phyloP scores from a whole-genome alignment of 495 filamentous ascomycete species.

The Podospora pseudopauciseta region DNA sequence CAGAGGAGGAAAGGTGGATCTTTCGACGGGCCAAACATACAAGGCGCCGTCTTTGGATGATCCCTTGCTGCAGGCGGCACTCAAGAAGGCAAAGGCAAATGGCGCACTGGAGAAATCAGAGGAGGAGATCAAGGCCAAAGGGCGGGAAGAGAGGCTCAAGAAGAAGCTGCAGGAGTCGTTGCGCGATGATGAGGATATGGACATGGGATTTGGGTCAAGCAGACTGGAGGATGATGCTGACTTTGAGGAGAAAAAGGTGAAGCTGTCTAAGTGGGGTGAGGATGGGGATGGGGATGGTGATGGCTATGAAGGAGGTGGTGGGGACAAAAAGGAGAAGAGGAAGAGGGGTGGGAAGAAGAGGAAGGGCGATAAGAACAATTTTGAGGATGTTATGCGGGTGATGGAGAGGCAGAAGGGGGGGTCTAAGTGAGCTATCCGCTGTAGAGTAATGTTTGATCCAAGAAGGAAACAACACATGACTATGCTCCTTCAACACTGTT shows the following conservation, averaged over 20 bases:
- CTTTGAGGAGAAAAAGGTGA: slow-evolving; percentile 53
- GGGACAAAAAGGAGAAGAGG: slow-evolving; percentile 57
- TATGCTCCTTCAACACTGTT: no score
- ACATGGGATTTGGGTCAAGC: slow-evolving; percentile 87
- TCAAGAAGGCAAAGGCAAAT: slow-evolving; percentile 78
- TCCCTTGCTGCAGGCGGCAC: slow-evolving; percentile 74
- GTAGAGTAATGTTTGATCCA: background rate
- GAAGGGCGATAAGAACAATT: slow-evolving; percentile 81
- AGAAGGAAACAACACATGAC: background rate
- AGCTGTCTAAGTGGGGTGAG: slow-evolving; percentile 60
- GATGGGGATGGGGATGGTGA: slow-evolving; percentile 50
- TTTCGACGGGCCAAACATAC: slow-evolving; percentile 39
- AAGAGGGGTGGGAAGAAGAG: slow-evolving; percentile 82
- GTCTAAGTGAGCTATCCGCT: background rate
- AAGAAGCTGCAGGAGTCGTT: slow-evolving; percentile 72
- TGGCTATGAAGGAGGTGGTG: slow-evolving; percentile 41
- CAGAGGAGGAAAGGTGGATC: slow-evolving; percentile 30
- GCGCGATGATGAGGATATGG: slow-evolving; percentile 87
- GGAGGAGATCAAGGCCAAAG: slow-evolving; percentile 45
- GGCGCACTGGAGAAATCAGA: slow-evolving; percentile 48
- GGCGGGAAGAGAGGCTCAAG: slow-evolving; percentile 59
- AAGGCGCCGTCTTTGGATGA: slow-evolving; percentile 61
- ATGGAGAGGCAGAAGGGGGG: slow-evolving; percentile 59
- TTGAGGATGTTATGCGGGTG: slow-evolving; percentile 73
- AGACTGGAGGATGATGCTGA: slow-evolving; percentile 80